Base-by-base conservation (phyloP, 2,329 filamentous ascomycete species). In the Lachnellula hyalina region DNA sequence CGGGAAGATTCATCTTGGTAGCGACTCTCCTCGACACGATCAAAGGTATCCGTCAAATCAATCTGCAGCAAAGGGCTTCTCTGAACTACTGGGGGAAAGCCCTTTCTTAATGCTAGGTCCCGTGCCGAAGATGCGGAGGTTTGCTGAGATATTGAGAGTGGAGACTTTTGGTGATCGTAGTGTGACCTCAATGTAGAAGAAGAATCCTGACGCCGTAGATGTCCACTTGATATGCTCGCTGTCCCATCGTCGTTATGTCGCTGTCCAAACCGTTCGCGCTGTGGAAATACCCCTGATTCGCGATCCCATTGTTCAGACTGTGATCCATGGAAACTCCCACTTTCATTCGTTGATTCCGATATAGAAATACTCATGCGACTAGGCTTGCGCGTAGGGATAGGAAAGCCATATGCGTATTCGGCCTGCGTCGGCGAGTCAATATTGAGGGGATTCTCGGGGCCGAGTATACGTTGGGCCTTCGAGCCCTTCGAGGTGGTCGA, bases 171-270 rank as follows among this genome's bases (percentile, higher is more conserved):
- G 19, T 73, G 68, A 58, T 73, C 75, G 57, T 77, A 78, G 55
- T 74, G 73, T 44, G 76, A 77, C 57, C 70, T 73, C 11, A 77
- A 62, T 3, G 75, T 74, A 1, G 75, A 74, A 9, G 73, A 71
- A 9, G 76, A 78, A 28, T 71, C 70, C 48, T 73, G 67, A 41
- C 64, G 59, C 49, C 65, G 65, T 46, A 74, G 44, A 9, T 59
- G 54, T 12, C 54, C 49, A 63, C 69, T 70, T 23, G 70, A 52
- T 57, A 70, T 73, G 23, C 71, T 71, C 17, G 56, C 49, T 7
- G 63, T 58, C 44, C 67, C 63, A 34, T 72, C 70, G n/a, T 71
- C 72, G n/a, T 53, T 54, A 56, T 62, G 73, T 9, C 68, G 64
- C 17, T 74, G 67, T 21, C 74, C 73, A 11, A 77, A 61, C 41